Evolutionary conservation across 2,329 filamentous ascomycete genomes (phyloP).

Genomic region (Phyllosticta paracitricarpa): DNA sequence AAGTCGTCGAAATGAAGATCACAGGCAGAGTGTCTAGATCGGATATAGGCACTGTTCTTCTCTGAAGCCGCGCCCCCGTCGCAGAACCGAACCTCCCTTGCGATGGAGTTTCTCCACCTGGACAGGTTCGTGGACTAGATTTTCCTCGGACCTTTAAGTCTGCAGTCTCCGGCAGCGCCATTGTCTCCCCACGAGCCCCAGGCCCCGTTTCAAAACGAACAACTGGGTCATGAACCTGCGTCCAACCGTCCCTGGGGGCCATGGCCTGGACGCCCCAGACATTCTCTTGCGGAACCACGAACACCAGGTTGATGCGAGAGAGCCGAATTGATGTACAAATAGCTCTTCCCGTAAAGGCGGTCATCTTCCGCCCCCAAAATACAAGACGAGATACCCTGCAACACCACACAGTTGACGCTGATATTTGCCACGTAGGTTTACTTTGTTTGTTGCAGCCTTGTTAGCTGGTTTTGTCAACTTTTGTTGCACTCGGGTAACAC

Average conservation of each 20-base stretch:
- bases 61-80: not conserved
- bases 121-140: not conserved
- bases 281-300: not conserved
- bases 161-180: not conserved
- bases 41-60: not conserved
- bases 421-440: not conserved
- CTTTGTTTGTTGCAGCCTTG: not conserved
- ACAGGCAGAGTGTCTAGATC: not conserved
- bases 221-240: not conserved
- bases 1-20: not conserved
- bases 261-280: not conserved
- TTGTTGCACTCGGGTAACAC: not conserved
- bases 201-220: not conserved
- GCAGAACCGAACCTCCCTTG: not conserved
- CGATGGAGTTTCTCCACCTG: not conserved
- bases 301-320: not conserved
- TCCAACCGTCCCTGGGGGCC: not conserved
- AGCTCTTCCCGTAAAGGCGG: not conserved
- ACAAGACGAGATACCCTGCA: not conserved
- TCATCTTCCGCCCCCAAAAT: not conserved
- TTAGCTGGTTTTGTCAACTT: not conserved
- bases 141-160: not conserved
- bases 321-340: not conserved
- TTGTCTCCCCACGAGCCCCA: not conserved
- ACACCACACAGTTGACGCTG: not conserved